Percentiles rank a stretch among this genome's conserved stretches.
Conservation (phyloP, 148 eudicot genomes). For the Bassia scoparia region DNA sequence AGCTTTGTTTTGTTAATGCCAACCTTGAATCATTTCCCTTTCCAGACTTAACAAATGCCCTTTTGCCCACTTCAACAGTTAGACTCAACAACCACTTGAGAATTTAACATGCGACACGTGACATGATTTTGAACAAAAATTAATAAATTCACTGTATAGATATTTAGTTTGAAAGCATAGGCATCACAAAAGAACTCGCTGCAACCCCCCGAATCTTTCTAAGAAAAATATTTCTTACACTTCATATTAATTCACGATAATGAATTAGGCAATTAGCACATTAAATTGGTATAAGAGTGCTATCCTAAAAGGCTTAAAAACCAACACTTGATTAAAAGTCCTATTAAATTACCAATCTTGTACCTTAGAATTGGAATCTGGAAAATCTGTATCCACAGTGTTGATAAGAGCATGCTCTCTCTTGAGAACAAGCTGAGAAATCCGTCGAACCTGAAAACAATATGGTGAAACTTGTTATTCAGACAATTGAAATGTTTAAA, state of each 20-base stretch:
- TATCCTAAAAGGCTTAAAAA: background rate
- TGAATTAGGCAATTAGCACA: background rate
- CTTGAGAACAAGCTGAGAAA: conserved; percentile 85
- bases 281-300: background rate
- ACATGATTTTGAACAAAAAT: background rate
- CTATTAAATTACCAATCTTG: background rate
- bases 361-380: conserved; percentile 73
- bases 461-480: no score
- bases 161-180: background rate
- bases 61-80: background rate
- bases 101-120: background rate
- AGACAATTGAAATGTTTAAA: background rate
- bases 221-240: background rate
- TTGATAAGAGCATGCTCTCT: conserved; percentile 79
- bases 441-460: conserved; percentile 69
- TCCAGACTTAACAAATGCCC: background rate
- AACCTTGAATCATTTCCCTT: background rate
- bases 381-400: conserved; percentile 54
- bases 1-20: background rate
- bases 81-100: background rate
- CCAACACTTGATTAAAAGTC: background rate
- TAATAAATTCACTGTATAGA: background rate
- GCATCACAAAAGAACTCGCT: background rate
- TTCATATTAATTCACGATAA: background rate
- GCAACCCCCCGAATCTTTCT: background rate